These are phyloP conservation scores for Beauveria sp. DNA, from an alignment of 2,329 filamentous ascomycete genomes.

Conservation along the genomic window DNA sequence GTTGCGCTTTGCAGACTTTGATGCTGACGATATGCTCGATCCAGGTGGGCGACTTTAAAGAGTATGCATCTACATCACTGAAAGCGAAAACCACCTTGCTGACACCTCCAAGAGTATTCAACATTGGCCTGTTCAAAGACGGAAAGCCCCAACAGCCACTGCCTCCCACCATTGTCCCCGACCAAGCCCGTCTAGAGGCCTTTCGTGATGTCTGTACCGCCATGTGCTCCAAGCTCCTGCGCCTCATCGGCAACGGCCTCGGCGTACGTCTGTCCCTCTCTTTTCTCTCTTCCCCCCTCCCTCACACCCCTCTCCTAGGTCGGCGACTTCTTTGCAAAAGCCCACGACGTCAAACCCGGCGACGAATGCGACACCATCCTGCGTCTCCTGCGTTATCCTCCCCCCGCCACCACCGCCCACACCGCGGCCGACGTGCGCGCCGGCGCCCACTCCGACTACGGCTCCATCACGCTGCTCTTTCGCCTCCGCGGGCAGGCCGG, in stretches of 20 bases:
- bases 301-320: constrained; percentile 24
- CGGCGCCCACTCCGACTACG: constrained; percentile 88
- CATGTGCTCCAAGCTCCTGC: constrained; percentile 66
- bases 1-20: not conserved
- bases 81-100: constrained; percentile 10
- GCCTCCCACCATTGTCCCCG: constrained; percentile 52
- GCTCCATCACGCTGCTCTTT: constrained; percentile 68
- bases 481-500: constrained; percentile 79
- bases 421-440: constrained; percentile 63
- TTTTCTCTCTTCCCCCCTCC: constrained; percentile 6
- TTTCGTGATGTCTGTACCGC: constrained; percentile 67
- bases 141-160: constrained; percentile 70
- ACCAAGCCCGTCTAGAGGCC: constrained; percentile 52
- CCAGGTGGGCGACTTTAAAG: constrained; percentile 78
- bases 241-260: constrained; percentile 71
- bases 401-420: constrained; percentile 36
- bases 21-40: not conserved
- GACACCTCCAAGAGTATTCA: constrained; percentile 62
- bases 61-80: constrained; percentile 43
- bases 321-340: constrained; percentile 45
- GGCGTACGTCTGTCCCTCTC: constrained; percentile 36
- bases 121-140: constrained; percentile 70
- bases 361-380: constrained; percentile 50
- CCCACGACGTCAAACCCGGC: constrained; percentile 38
- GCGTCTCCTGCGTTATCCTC: constrained; percentile 67